Evolutionary conservation across 192 early-diverging fungal species (phyloP).

Genomic region (Backusella tarrabulga): DNA sequence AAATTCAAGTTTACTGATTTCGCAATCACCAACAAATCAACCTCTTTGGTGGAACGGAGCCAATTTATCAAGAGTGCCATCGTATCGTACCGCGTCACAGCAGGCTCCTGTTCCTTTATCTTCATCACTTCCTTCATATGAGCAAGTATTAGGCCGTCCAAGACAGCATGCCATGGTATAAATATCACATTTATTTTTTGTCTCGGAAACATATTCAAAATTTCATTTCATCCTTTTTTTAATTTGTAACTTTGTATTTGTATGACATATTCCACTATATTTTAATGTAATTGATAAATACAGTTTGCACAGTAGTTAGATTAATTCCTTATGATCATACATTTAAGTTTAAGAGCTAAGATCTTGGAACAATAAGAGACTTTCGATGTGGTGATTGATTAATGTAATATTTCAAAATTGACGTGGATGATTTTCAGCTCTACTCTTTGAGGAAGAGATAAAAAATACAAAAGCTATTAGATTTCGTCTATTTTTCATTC

Average conservation of each 20-base stretch:
- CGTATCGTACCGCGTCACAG: constrained; percentile 17
- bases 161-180: neutral
- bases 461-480: no score
- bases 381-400: no score
- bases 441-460: no score
- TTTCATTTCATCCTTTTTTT: neutral
- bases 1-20: neutral
- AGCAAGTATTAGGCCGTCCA: neutral
- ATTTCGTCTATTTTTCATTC: no score
- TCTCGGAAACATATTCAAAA: neutral
- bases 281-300: neutral
- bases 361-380: neutral
- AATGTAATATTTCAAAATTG: no score
- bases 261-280: neutral
- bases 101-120: constrained; percentile 9
- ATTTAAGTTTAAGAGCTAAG: neutral
- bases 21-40: neutral
- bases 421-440: no score
- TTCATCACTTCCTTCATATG: constrained; percentile 11
- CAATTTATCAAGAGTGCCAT: constrained; percentile 24
- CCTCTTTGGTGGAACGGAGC: constrained; percentile 23
- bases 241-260: neutral
- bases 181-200: neutral
- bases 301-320: neutral
- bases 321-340: neutral